A percentile compares a stretch with the other conserved stretches of the same genome.
phyloP scores from a whole-genome alignment of 768 basidiomycete genomes.

The Macrolepiota dolichaula region DNA sequence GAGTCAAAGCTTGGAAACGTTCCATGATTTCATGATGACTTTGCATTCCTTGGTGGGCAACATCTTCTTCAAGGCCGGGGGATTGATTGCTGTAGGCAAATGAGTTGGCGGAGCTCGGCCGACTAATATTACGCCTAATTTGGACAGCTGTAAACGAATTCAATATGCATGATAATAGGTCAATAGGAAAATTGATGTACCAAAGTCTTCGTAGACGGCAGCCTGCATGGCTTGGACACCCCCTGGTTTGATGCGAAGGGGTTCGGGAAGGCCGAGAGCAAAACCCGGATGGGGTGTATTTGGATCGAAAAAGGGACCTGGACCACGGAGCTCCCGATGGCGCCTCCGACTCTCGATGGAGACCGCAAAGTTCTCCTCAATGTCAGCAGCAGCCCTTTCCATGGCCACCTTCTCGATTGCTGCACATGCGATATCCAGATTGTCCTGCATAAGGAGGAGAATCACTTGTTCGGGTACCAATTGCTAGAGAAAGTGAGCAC shows the following conservation, averaged over 20 bases:
- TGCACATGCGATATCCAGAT: constrained; percentile 88
- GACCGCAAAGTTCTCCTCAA: constrained; percentile 82
- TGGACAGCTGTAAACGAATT: background rate
- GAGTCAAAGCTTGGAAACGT: constrained; percentile 43
- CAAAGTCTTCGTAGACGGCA: constrained; percentile 95
- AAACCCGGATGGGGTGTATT: constrained; percentile 69
- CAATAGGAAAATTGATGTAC: constrained; percentile 27
- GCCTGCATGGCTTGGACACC: constrained; percentile 83
- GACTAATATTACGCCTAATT: constrained; percentile 51
- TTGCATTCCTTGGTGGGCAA: constrained; percentile 39
- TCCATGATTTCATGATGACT: constrained; percentile 86
- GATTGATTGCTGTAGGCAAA: constrained; percentile 54
- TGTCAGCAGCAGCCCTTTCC: constrained; percentile 90
- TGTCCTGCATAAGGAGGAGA: constrained; percentile 80
- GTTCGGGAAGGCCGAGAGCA: constrained; percentile 76
- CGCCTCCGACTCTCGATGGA: constrained; percentile 83
- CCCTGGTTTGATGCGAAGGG: constrained; percentile 76
- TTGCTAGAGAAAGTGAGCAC: constrained; percentile 33
- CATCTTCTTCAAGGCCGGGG: constrained; percentile 54
- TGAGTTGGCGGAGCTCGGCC: constrained; percentile 70
- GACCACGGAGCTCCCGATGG: constrained; percentile 72
- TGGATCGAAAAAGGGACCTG: constrained; percentile 89
- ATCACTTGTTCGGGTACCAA: constrained; percentile 80
- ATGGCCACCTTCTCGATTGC: constrained; percentile 98
- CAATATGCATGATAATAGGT: background rate